Evolutionary conservation across 2,329 filamentous ascomycete genomes (phyloP).

Genomic region (Chaetothyriales sp.): DNA sequence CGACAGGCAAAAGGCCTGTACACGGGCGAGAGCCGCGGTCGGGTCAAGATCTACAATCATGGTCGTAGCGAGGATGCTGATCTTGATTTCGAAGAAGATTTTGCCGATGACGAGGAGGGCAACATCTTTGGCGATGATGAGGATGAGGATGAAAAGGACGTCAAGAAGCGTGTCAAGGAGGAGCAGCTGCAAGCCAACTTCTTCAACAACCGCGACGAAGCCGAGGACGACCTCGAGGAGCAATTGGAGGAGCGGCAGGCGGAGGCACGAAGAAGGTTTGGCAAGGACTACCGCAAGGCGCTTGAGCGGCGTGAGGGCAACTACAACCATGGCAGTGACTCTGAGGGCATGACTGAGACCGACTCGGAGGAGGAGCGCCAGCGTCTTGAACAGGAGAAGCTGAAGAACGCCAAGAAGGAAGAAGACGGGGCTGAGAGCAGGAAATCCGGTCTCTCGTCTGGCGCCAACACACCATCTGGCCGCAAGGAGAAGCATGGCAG

Average conservation of each 20-base stretch:
- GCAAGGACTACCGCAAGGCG: conserved; percentile 65
- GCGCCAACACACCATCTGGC: conserved; percentile 51
- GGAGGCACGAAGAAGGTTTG: conserved; percentile 52
- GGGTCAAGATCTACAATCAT: background rate
- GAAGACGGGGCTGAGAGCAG: conserved; percentile 32
- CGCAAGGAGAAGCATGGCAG: conserved; percentile 34
- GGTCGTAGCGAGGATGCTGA: conserved; percentile 40
- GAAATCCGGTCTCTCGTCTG: conserved; percentile 44
- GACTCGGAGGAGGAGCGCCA: conserved; percentile 41
- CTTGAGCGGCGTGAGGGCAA: conserved; percentile 76
- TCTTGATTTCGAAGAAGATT: conserved; percentile 57
- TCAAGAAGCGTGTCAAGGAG: conserved; percentile 56
- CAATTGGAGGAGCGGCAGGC: conserved; percentile 48
- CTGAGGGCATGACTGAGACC: conserved; percentile 21
- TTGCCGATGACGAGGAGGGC: conserved; percentile 78
- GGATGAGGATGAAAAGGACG: conserved; percentile 60
- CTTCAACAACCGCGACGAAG: conserved; percentile 40
- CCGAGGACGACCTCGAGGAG: conserved; percentile 49
- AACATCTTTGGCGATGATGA: conserved; percentile 52
- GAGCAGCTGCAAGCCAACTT: conserved; percentile 79
- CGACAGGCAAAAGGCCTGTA: conserved; percentile 32
- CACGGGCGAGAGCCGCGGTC: conserved; percentile 19
- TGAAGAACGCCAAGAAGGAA: conserved; percentile 34
- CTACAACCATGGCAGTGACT: conserved; percentile 66
- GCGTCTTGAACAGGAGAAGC: conserved; percentile 43